Conservation (phyloP, 768 basidiomycete species). For the Podaxis sp. region DNA sequence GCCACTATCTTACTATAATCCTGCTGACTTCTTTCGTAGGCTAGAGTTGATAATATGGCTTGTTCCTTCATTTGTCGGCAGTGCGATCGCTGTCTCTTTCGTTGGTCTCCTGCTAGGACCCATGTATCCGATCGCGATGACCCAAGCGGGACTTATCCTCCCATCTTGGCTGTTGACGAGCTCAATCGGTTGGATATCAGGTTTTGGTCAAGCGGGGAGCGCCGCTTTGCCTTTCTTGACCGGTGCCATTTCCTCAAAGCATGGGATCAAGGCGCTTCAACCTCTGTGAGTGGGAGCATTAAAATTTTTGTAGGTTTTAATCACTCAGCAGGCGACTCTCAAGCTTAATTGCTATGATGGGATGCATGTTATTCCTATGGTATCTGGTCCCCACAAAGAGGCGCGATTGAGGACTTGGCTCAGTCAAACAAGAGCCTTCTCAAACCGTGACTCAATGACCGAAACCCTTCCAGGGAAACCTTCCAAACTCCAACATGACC, state of each 20-base stretch:
- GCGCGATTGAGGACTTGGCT: background rate
- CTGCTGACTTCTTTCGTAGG: constrained; percentile 25
- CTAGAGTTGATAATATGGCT: constrained; percentile 74
- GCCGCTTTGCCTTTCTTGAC: constrained; percentile 74
- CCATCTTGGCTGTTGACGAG: constrained; percentile 68
- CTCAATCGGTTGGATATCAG: constrained; percentile 67
- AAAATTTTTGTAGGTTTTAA: background rate
- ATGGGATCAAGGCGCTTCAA: constrained; percentile 59
- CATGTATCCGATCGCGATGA: constrained; percentile 75
- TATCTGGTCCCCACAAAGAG: constrained; percentile 39
- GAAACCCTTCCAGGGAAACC: background rate
- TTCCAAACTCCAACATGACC: background rate
- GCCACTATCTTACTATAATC: background rate
- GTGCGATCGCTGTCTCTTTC: constrained; percentile 62
- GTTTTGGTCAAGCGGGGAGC: constrained; percentile 69
- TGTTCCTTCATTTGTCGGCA: constrained; percentile 61
- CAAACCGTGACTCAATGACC: background rate
- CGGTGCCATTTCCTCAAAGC: constrained; percentile 62
- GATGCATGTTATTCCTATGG: constrained; percentile 56
- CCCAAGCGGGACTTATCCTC: constrained; percentile 63
- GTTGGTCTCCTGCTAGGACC: constrained; percentile 73
- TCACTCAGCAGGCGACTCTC: background rate
- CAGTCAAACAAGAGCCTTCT: background rate
- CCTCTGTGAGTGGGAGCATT: constrained; percentile 48
- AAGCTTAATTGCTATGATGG: constrained; percentile 64